Conservation (phyloP, 352 stramenopile genomes). For the Phytophthora cryptogea region DNA sequence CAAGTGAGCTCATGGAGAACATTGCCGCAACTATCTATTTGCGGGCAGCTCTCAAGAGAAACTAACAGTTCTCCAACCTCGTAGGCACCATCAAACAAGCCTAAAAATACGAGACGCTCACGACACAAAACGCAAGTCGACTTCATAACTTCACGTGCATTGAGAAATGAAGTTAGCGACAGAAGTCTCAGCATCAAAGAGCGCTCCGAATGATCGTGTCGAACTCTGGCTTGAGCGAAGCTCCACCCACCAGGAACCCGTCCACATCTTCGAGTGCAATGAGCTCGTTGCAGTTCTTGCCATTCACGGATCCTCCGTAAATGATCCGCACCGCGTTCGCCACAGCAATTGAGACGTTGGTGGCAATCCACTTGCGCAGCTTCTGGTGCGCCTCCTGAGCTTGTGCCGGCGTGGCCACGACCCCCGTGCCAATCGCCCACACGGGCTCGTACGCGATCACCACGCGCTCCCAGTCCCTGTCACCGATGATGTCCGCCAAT, state of each 20-base stretch:
- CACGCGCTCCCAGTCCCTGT: constrained; percentile 79
- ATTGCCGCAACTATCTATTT: too few relatives aligned
- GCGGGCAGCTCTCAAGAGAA: too few relatives aligned
- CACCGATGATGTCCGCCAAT: constrained; percentile 84
- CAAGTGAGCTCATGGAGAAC: too few relatives aligned
- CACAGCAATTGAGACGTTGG: constrained; percentile 69
- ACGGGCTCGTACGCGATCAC: constrained; percentile 98
- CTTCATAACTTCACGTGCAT: too few relatives aligned
- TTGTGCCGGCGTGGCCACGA: constrained; percentile 95
- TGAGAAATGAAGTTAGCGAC: too few relatives aligned
- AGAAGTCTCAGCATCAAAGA: constrained; percentile 8
- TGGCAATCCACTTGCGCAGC: constrained; percentile 74
- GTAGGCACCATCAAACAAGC: too few relatives aligned
- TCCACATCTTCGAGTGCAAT: constrained; percentile 88
- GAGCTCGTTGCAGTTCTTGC: constrained; percentile 89
- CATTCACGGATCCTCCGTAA: constrained; percentile 94
- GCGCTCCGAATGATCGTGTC: constrained; percentile 81
- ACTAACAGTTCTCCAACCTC: too few relatives aligned
- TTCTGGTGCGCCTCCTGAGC: constrained; percentile 93
- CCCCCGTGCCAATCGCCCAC: constrained; percentile 97
- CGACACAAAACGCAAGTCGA: too few relatives aligned
- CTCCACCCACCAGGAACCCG: constrained; percentile 94
- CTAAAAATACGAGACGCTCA: too few relatives aligned
- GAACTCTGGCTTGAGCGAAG: constrained; percentile 94
- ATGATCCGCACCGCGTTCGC: constrained; percentile 85